Evolutionary conservation across 371 early-diverging fungal species (phyloP), one percentile per base, ranked within the genome.

Genomic region (Smittium mucronatum): DNA sequence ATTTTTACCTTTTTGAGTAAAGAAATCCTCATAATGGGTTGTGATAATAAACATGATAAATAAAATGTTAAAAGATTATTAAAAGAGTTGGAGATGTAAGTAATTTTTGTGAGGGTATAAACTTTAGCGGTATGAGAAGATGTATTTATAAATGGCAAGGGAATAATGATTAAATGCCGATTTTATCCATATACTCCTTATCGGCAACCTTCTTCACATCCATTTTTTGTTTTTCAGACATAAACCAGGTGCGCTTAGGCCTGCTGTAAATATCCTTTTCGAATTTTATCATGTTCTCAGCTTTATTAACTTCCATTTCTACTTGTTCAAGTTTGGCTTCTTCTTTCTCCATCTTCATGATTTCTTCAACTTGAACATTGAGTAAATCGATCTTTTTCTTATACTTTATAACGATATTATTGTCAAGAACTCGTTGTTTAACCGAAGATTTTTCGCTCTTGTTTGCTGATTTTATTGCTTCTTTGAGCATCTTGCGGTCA

Each of bases 201-300:
- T 67, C 29, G 2, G 29, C 36, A 21, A 1, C 8, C 17, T 34
- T 36, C 16, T 67, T 67, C 15, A 8, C 25, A 21, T 64, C 64
- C 8, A 21, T 36, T 33, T 64, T 64, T 26, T 64, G 28, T 21
- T 36, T 33, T 30, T 64, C 64, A 64, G 34, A 28, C 64, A 36
- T 67, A 26, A 98, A 96, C 97, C 97, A 98, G 0, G 90, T 92
- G 81, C 91, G 84, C 66, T 89, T 90, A 29, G 98, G 98, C 58
- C 97, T 85, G 70, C 84, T 78, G 77, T 85, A 84, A 73, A 98
- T 97, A 74, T 97, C 97, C 21, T 88, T 85, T 70, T 85, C 82
- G 77, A 92, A 89, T 73, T 83, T 78, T 47, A 96, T 72, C 76
- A 96, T 73, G 75, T 98, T 98, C 68, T 89, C 82, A 32, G 88